Evolutionary conservation across 2,329 filamentous ascomycete species (phyloP).

Genomic region (Sporothrix phasma): DNA sequence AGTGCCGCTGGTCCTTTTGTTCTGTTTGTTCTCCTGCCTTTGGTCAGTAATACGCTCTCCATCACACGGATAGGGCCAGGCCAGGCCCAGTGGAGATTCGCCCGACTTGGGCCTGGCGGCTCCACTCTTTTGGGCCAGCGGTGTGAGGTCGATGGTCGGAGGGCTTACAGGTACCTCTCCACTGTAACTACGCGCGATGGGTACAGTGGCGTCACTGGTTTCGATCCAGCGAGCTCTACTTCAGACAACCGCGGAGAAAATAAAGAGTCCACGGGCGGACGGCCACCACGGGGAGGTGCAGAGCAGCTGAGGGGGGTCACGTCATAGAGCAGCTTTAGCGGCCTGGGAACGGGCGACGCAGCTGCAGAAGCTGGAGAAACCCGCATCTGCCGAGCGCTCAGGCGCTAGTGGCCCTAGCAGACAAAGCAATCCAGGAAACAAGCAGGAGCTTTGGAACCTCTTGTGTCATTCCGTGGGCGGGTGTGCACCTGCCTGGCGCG

Average conservation of each 20-base stretch:
- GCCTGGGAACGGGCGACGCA: neutral
- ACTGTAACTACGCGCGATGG: neutral
- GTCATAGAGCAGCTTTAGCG: conserved; percentile 13
- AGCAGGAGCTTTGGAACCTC: neutral
- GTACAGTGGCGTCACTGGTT: conserved; percentile 21
- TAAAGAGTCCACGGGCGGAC: neutral
- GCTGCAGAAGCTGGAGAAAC: neutral
- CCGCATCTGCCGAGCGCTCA: conserved; percentile 10
- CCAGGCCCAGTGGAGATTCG: neutral
- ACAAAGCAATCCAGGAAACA: conserved; percentile 4
- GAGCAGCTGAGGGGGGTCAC: conserved; percentile 12
- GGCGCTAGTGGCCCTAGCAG: conserved; percentile 1
- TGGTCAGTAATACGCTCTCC: conserved; percentile 3
- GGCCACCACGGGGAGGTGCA: neutral
- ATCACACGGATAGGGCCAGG: neutral
- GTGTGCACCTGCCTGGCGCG: neutral
- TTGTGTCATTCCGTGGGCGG: no score
- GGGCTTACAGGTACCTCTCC: neutral
- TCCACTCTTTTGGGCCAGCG: neutral
- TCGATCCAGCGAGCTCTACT: conserved; percentile 12
- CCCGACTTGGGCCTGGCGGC: neutral
- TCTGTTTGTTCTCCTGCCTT: neutral
- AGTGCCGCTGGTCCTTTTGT: neutral
- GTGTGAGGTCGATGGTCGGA: neutral
- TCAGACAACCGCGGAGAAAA: neutral